Evolutionary conservation across 108 stramenopile genomes (phyloP).

Genomic region (Fragilaria radians): DNA sequence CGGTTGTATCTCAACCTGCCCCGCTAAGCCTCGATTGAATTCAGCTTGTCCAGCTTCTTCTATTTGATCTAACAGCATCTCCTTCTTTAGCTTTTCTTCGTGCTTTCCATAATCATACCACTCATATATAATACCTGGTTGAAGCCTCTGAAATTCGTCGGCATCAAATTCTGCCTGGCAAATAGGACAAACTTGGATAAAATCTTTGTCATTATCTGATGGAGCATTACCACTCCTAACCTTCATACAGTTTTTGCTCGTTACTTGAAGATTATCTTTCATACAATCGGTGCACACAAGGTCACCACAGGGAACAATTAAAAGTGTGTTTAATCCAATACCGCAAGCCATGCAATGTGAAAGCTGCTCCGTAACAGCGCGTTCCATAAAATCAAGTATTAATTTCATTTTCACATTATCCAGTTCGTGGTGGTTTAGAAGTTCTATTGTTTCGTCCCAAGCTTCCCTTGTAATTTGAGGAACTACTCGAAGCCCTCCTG

Average conservation of each 20-base stretch:
- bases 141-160: constrained; percentile 74
- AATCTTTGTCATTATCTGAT: too few species aligned
- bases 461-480: constrained; percentile 29
- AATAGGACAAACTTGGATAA: constrained; percentile 29
- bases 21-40: constrained; percentile 4
- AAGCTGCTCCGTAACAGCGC: constrained; percentile 37
- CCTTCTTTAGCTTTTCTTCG: not conserved
- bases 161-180: constrained; percentile 61
- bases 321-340: constrained; percentile 47
- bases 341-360: constrained; percentile 62
- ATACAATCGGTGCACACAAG: constrained; percentile 84
- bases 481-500: constrained; percentile 52
- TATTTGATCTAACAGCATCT: not conserved
- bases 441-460: constrained; percentile 60
- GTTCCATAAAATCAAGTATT: constrained; percentile 48
- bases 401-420: constrained; percentile 27
- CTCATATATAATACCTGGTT: constrained; percentile 51
- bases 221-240: too few species aligned
- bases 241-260: too few species aligned
- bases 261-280: constrained; percentile 16
- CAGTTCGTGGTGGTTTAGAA: constrained; percentile 29
- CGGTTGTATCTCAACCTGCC: constrained; percentile 7
- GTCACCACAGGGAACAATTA: constrained; percentile 67
- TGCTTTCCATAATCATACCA: constrained; percentile 8
- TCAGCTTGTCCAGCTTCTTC: constrained; percentile 9